phyloP scores from a whole-genome alignment of 805 yeast genomes.

The Lachancea dasiensis region DNA sequence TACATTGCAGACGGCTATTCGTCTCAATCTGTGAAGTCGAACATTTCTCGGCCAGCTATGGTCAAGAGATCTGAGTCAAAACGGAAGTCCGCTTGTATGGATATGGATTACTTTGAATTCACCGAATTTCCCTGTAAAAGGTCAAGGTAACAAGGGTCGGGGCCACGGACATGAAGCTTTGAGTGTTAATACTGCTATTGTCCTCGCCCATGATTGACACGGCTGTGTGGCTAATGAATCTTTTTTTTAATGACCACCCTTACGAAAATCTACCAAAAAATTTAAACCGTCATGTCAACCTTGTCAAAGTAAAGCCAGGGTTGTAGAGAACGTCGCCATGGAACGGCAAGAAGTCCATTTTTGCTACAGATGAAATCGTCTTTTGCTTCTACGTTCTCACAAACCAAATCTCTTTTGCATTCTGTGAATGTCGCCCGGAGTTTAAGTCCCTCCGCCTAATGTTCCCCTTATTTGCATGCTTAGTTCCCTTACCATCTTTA shows the following conservation, averaged over 20 bases:
- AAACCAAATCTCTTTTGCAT: no score
- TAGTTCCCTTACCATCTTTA: no score
- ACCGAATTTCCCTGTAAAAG: constrained; percentile 7
- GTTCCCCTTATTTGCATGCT: no score
- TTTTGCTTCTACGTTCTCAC: no score
- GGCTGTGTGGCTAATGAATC: constrained; percentile 2
- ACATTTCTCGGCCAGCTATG: constrained; percentile 5
- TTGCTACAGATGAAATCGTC: no score
- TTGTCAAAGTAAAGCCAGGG: background rate
- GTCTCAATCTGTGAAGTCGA: background rate
- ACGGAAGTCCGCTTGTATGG: constrained; percentile 25
- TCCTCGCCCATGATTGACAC: no score
- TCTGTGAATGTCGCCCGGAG: no score
- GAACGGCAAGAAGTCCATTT: no score
- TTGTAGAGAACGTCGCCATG: no score
- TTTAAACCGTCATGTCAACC: background rate
- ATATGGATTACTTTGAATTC: constrained; percentile 21
- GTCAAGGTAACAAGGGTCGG: background rate
- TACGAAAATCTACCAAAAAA: background rate
- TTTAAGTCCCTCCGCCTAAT: no score
- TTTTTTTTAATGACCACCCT: constrained; percentile 3
- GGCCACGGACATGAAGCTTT: background rate
- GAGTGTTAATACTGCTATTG: background rate
- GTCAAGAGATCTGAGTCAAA: constrained; percentile 16
- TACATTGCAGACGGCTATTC: no score